Evolutionary conservation across 2,329 filamentous ascomycete species (phyloP), one percentile per base, ranked within the genome.

Genomic region (Aspergillus sp.): DNA sequence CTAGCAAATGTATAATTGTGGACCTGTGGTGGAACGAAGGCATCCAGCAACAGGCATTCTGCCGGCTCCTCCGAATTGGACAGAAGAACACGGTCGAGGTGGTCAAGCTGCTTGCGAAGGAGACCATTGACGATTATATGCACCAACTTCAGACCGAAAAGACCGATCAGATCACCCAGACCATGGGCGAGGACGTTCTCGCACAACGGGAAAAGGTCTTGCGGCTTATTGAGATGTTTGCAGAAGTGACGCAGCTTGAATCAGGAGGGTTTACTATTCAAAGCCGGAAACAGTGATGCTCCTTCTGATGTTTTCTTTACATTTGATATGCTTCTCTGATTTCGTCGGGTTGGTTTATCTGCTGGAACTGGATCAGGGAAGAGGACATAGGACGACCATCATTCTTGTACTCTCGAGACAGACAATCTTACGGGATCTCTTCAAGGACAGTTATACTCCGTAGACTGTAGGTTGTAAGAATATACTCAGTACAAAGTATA

Each of bases 11-110:
- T 19, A 82, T 85, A 17, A 69, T 81, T 0, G 47, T 81, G 0
- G 82, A 86, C 29, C 69, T 75, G 0, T 85, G 81, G 81, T 90
- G 83, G 83, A 89, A 89, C 52, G 68, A 68, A 1, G 74, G 78
- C 0, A 67, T 76, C 0, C 85, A 90, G 58, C 72, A 83, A n/a
- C 88, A 90, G 65, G 77, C 77, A 1, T 83, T 82, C 62, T 80
- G 77, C 1, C 80, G 88, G 0, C 81, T 89, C 0, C 81, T 81
- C 59, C 78, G 88, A 4, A 83, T 86, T 2, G 87, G 87, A 0
- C 88, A 93, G 57, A 56, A 63, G 0, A 81, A 85, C 40, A 72
- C 82, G 31, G 85, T 86, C 0, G 72, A 82, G 10, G 78, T 88
- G 52, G 77, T 82, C 0, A 77, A 84, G 0, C 75, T 91, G 31